Evolutionary conservation across 192 early-diverging fungal genomes (phyloP), one percentile per base, ranked within the genome.

Genomic region (Linnemannia elongata): DNA sequence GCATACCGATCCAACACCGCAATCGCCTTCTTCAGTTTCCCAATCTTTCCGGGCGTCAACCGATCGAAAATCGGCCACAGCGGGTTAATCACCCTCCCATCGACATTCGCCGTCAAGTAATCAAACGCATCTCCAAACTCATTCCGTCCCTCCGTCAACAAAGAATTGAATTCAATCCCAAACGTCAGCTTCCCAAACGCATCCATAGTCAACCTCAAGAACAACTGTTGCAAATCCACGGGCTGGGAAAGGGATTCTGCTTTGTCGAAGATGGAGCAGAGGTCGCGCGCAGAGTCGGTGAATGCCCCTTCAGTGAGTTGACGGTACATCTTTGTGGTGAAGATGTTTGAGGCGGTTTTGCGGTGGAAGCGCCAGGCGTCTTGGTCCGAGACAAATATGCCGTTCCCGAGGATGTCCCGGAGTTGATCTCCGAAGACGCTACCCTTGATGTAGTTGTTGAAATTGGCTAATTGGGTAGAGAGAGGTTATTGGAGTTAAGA

Each of bases 351-450:
- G n/a, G 88, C 81, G 22, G 88, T 84, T 76, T 94, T 93, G 70
- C 92, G 79, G 36, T 92, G 91, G 22, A 77, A 74, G 3, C 80
- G 55, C 93, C 93, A 94, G 0, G n/a, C 42, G 5, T 92, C 91
- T 39, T 88, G 88, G 72, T 94, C 93, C 5, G 88, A 69, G 76
- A 89, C 90, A 83, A 94, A 93, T 82, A 93, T 93, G 27, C 93
- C 93, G 42, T 83, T 69, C 20, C 93, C 93, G 5, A 93, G 83
- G 27, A 93, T 45, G 74, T 90, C 90, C 20, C 71, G 74, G 24
- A 88, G 78, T 45, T 80, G 77, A 15, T 80, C 77, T 4, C 30
- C n/a, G 70, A 85, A 88, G 20, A 88, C 41, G 10, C 68, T 76
- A 17, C 88, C 88, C 41, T 88, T 87, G 47, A 87, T 78, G 36